phyloP scores from a whole-genome alignment of 768 basidiomycete species.

The Solioccasus polychromus region DNA sequence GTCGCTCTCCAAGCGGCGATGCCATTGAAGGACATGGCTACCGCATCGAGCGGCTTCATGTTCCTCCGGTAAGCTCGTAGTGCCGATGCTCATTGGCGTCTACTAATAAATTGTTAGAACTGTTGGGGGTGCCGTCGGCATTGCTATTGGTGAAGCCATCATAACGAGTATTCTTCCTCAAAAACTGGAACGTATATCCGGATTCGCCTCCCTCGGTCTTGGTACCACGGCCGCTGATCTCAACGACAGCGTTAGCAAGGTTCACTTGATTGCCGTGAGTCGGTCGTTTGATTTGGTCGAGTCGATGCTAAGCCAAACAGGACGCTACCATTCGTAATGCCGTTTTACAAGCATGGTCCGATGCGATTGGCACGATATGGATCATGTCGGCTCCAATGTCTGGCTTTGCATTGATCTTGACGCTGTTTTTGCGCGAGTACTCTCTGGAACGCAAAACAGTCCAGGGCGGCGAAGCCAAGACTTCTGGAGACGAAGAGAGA shows the following conservation, averaged over 20 bases:
- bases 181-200: conserved; percentile 34
- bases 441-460: conserved; percentile 54
- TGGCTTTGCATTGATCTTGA: conserved; percentile 48
- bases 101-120: conserved; percentile 37
- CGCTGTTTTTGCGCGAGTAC: conserved; percentile 59
- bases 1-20: conserved; percentile 81
- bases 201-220: conserved; percentile 22
- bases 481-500: conserved; percentile 32
- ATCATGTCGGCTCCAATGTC: conserved; percentile 56
- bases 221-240: conserved; percentile 43
- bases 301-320: conserved; percentile 25
- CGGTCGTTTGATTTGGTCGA: fast-evolving
- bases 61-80: conserved; percentile 55
- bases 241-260: conserved; percentile 42
- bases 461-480: conserved; percentile 28
- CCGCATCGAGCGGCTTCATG: conserved; percentile 66
- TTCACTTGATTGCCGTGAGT: conserved; percentile 34
- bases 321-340: conserved; percentile 46
- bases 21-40: conserved; percentile 83
- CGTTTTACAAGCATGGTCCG: conserved; percentile 63
- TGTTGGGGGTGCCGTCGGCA: conserved; percentile 74
- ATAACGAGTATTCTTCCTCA: conserved; percentile 50
- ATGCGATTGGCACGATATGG: conserved; percentile 65
- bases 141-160: conserved; percentile 71
- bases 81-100: background rate